These are phyloP conservation scores for Blumeria graminis DNA, from an alignment of 2,329 filamentous ascomycete species.

Conservation along the genomic window DNA sequence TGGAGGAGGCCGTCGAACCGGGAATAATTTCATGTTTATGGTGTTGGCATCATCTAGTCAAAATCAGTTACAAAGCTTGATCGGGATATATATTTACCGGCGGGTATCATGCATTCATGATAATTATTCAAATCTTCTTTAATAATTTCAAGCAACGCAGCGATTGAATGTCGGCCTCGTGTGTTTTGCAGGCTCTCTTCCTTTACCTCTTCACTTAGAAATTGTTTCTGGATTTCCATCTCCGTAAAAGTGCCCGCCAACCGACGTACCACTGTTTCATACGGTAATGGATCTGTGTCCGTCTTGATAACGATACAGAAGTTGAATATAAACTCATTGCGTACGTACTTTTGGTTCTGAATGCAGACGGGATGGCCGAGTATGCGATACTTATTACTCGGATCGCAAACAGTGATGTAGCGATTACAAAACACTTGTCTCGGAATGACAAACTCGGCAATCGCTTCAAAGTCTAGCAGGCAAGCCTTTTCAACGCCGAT, in stretches of 20 bases:
- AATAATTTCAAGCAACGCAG: slow-evolving; percentile 59
- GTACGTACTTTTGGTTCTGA: slow-evolving; percentile 54
- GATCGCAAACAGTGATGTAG: slow-evolving; percentile 56
- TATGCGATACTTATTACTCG: slow-evolving; percentile 45
- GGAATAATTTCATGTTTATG: slow-evolving; percentile 89
- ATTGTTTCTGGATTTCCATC: slow-evolving; percentile 76
- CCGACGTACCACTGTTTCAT: slow-evolving; percentile 66
- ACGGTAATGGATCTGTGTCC: slow-evolving; percentile 46
- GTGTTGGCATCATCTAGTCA: slow-evolving; percentile 65
- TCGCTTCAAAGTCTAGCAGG: slow-evolving; percentile 63
- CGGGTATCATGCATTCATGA: slow-evolving; percentile 94
- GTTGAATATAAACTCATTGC: slow-evolving; percentile 97
- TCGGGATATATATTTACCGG: slow-evolving; percentile 35
- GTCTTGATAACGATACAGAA: slow-evolving; percentile 66
- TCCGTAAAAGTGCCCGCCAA: slow-evolving; percentile 67
- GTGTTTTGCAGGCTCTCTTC: slow-evolving; percentile 14
- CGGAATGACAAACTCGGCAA: slow-evolving; percentile 85
- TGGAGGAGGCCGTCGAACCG: slow-evolving; percentile 52
- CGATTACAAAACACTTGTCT: slow-evolving; percentile 89
- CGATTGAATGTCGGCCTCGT: slow-evolving; percentile 43
- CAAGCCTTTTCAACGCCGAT: slow-evolving; percentile 27
- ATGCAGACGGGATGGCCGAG: slow-evolving; percentile 81
- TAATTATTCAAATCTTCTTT: slow-evolving; percentile 88
- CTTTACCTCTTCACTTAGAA: slow-evolving; percentile 45
- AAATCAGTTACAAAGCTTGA: background rate